Conservation (phyloP, 805 yeast genomes). For the Lipomyces kockii region DNA sequence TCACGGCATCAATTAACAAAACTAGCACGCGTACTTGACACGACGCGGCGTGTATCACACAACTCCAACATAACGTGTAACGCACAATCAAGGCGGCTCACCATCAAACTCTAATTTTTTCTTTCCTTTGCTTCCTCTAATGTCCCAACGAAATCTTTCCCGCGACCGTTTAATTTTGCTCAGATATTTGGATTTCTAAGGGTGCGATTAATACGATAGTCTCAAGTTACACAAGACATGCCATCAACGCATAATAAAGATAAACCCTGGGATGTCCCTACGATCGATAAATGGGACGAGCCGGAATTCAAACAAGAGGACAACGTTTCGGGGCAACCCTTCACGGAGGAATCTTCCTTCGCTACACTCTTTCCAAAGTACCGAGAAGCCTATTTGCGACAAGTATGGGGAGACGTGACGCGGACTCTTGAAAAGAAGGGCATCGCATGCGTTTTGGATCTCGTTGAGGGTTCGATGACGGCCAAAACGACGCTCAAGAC, state of each 20-base stretch:
- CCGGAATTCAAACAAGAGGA: slow-evolving; percentile 91
- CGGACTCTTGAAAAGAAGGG: slow-evolving; percentile 67
- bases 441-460: slow-evolving; percentile 80
- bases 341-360: slow-evolving; percentile 94
- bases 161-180: background rate
- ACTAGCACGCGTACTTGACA: background rate
- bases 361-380: slow-evolving; percentile 96
- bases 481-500: slow-evolving; percentile 96
- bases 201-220: background rate
- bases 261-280: slow-evolving; percentile 59
- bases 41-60: background rate
- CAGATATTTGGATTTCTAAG: background rate
- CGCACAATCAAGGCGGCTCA: background rate
- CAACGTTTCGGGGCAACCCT: slow-evolving; percentile 81
- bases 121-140: too few species aligned
- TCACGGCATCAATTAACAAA: background rate
- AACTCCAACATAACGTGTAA: background rate
- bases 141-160: background rate
- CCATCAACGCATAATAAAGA: slow-evolving; percentile 91
- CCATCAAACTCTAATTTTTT: background rate
- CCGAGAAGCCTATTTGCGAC: slow-evolving; percentile 85
- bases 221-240: slow-evolving; percentile 53
- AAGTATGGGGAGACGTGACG: slow-evolving; percentile 93
- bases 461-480: slow-evolving; percentile 97
- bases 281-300: slow-evolving; percentile 65